Base-by-base conservation (phyloP, 352 stramenopile species). In the Phytophthora parvispora region DNA sequence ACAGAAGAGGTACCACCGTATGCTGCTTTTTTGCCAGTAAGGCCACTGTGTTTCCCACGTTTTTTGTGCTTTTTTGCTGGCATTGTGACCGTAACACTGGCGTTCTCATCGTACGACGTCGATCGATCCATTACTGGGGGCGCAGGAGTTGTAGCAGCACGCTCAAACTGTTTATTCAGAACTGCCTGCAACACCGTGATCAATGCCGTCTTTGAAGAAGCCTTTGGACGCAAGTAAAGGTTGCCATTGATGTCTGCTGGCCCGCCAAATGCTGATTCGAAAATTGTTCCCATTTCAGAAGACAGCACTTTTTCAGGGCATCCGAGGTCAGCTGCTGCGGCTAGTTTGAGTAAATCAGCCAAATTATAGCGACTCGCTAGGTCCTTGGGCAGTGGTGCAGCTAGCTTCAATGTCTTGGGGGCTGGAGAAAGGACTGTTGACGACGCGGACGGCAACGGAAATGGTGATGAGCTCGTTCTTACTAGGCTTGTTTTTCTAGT, bases 131-230 rank as follows among this genome's bases (percentile, higher is more conserved):
- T 77, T 10, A 68, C 43, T 36, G 69, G 64, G 10, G 55, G 69
- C 27, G 56, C 60, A 5, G 60, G 52, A 22, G 52, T 63, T 22
- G 45, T 22, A 31, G 72, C 72, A 38, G 69, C 59, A 8, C 72
- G 72, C 28, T 89, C 81, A 51, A 91, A 91, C 42, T 86, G 70
- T 52, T 89, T 90, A 27, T 76, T 80, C 22, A 92, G 50, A 12
- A 92, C 73, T 32, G 60, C 56, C 32, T 87, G 75, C 15, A 92
- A 57, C 32, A 85, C 65, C 18, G 64, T 58, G 61, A 92, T 81
- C 43, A 87, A 68, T 13, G 72, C 42, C 7, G 49, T 31, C 34
- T 54, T 67, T 12, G 24, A 53, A 48, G 34, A 69, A 43, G 60
- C 43, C 24, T 48, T 66, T 51, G 43, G 29, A 12, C 31, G 49